These are phyloP conservation scores for Penicillium egyptiacum DNA, from an alignment of 495 filamentous ascomycete genomes.

Conservation along the genomic window DNA sequence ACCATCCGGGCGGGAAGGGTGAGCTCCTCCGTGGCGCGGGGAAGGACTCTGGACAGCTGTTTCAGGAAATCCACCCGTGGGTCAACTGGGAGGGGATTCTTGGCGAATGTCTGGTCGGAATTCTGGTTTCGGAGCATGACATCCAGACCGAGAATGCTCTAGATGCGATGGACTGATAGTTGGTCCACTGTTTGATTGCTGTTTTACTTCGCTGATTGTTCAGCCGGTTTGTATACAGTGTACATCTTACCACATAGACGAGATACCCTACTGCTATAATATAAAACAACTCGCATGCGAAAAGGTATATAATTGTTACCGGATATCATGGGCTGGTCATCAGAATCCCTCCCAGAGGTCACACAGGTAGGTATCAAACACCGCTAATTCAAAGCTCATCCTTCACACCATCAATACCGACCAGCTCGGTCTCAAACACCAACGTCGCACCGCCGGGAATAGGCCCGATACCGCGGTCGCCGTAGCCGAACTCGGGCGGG, in stretches of 20 bases:
- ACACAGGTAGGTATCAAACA: background rate
- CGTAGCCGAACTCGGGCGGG: constrained; percentile 84
- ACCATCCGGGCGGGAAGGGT: constrained; percentile 87
- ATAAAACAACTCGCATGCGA: background rate
- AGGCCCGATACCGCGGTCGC: constrained; percentile 67
- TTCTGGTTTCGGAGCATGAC: constrained; percentile 78
- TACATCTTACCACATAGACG: constrained; percentile 18
- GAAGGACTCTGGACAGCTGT: constrained; percentile 67
- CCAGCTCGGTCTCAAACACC: constrained; percentile 90
- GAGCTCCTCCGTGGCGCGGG: constrained; percentile 82
- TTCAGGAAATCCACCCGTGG: constrained; percentile 94
- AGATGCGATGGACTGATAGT: constrained; percentile 69
- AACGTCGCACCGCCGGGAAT: constrained; percentile 79
- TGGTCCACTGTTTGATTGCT: background rate
- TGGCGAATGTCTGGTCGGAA: constrained; percentile 78
- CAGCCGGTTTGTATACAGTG: constrained; percentile 6
- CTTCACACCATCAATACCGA: constrained; percentile 82
- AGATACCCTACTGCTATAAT: constrained; percentile 18
- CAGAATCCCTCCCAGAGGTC: background rate
- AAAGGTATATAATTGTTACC: background rate
- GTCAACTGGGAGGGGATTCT: constrained; percentile 97
- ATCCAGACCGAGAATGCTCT: constrained; percentile 45
- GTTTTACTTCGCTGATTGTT: background rate
- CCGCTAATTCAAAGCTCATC: constrained; percentile 49
- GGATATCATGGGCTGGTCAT: background rate